Base-by-base conservation (phyloP, 805 yeast species). In the Lipomyces sp. region DNA sequence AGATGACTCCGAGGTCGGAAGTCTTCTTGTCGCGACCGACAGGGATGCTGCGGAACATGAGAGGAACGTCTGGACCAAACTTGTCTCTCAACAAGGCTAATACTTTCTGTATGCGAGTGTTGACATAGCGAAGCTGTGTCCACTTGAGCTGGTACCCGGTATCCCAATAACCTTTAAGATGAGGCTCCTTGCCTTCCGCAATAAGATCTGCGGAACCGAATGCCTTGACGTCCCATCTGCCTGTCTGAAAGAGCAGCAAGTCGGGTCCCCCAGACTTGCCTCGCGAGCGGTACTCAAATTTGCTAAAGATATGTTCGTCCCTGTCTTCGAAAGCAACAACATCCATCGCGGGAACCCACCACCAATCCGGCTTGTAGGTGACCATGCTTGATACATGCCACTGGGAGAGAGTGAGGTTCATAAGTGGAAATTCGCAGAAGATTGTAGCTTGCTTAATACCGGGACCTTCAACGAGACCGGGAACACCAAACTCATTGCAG, bases 301-400 rank as follows among this genome's bases (percentile, higher is more conserved):
- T 45, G 18, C 37, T 34, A 53, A 37, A 61, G 53, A 61, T 42
- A 4, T 61, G 29, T 34, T 61, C 64, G 45, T 32, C 53, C 32
- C 65, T 56, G 15, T 59, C 64, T 34, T 63, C 65, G 42, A 37
- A 63, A 13, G 65, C 51, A 18, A 63, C 64, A 33, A 13, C 37
- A 11, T 45, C 58, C 65, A 63, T 63, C 18, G 60, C 54, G 29
- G 29, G 37, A 37, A 63, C 34, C 65, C 65, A 63, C 65, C 65
- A 63, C 65, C 65, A 63, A n/a, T 63, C 65, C 15, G 65, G 65
- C 29, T 59, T 56, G 29, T 35, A n/a, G 33, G 65, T 63, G 32
- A 58, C 60, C 64, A 59, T 59, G 42, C 53, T 33, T 13, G 65
- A 57, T 18, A 63, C 32, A 61, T 63, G 65, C 65, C 65, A 63